Base-by-base conservation (phyloP, 257 asterid species). In the Gentiana straminea region DNA sequence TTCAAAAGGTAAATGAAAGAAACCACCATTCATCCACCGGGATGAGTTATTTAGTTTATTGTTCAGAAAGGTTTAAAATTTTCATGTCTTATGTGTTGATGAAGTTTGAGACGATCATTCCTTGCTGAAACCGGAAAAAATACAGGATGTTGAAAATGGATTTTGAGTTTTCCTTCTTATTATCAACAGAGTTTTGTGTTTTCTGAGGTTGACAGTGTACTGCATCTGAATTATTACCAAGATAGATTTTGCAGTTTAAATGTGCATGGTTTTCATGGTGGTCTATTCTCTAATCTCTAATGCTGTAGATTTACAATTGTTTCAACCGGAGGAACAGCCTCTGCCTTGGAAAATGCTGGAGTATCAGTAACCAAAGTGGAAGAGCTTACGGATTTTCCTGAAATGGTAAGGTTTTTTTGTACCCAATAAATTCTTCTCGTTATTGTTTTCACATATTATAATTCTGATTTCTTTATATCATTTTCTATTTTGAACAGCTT, bases 261-360 rank as follows among this genome's bases (percentile, higher is more conserved):
- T 57, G 37, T 36, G 24, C 35, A 50, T 24, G 59, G 49, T 1
- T 33, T 53, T 61, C 55, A 51, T 1, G 1, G 35, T 12, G 56
- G 13, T 36, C 24, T 38, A 52, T 9, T 51, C 35, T 43, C 24
- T 24, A 24, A 24, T 24, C 24, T 70, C 68, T 46, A 35, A 38
- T 58, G 52, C 49, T 50, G 35, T 57, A 91, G 98, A 60, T 87
- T 74, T 77, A 84, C 84, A 57, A 88, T 91, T 74, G 88, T 91
- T 69, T 91, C 98, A 57, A 88, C 97, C 5, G 98, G 98, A 76
- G 97, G 98, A 64, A 91, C 98, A 37, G 86, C 97, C 45, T 78
- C 86, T n/a, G 66, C 98, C 61, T 64, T 91, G 69, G 94, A 82
- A 74, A 64, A 62, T 56, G 71, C 75, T 57, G 97, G 98, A 41